A percentile compares a stretch with the other conserved stretches of the same genome.
These are phyloP conservation scores for Irpex sp. DNA, from an alignment of 1,284 basidiomycete genomes.

Conservation along the genomic window DNA sequence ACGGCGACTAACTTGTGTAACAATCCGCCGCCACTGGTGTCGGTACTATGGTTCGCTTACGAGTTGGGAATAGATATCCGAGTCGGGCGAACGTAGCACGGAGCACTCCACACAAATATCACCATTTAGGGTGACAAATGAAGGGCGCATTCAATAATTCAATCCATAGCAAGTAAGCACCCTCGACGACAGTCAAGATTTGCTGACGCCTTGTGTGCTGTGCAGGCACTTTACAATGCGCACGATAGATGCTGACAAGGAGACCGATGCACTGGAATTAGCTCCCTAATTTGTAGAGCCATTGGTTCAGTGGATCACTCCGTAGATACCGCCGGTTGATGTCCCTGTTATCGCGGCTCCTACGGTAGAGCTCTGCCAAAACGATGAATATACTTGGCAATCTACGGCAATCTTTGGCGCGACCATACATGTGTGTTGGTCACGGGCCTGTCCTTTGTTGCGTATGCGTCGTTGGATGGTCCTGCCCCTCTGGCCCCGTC, in stretches of 20 bases:
- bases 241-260: not conserved
- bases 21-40: no score
- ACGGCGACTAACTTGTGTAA: no score
- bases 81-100: no score
- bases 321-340: not conserved
- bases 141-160: not conserved
- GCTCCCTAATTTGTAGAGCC: not conserved
- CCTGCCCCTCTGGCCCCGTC: no score
- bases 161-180: not conserved
- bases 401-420: not conserved
- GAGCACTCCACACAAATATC: not conserved
- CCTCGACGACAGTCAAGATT: not conserved
- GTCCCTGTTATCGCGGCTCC: not conserved
- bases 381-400: not conserved
- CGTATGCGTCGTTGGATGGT: no score
- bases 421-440: not conserved
- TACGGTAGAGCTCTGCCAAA: not conserved
- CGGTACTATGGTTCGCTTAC: no score
- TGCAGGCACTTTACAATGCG: not conserved
- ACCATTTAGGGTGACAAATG: not conserved
- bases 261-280: not conserved
- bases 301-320: not conserved
- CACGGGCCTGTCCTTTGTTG: no score
- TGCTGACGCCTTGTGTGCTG: not conserved
- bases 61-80: no score